phyloP scores from a whole-genome alignment of 2,329 filamentous ascomycete species.

The Metarhizium guizhouense region DNA sequence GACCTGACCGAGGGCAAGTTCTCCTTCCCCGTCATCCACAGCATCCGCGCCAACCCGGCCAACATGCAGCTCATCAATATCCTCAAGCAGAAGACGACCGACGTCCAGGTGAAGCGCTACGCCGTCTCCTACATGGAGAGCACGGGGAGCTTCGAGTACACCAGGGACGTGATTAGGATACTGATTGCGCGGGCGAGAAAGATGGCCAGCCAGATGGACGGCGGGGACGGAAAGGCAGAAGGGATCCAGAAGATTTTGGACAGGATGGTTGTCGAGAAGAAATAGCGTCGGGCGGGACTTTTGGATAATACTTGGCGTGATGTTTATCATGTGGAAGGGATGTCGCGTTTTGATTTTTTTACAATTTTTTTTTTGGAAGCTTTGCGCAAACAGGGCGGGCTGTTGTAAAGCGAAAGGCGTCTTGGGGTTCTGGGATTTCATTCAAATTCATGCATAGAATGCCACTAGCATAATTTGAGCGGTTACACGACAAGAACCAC shows the following conservation, averaged over 20 bases:
- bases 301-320: not conserved
- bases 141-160: conserved; percentile 86
- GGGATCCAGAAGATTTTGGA: conserved; percentile 60
- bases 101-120: conserved; percentile 84
- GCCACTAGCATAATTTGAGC: not conserved
- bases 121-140: conserved; percentile 85
- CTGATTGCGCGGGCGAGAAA: conserved; percentile 55
- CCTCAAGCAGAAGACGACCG: conserved; percentile 76
- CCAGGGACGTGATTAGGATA: conserved; percentile 54
- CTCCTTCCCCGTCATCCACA: conserved; percentile 90
- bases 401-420: not conserved
- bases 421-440: not conserved
- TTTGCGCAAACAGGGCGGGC: too few relatives aligned
- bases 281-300: not conserved
- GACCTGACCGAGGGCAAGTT: conserved; percentile 97
- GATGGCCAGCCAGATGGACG: conserved; percentile 57
- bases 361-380: not conserved
- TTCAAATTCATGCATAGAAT: not conserved
- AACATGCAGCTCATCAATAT: conserved; percentile 85
- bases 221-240: conserved; percentile 43
- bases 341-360: not conserved
- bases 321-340: not conserved
- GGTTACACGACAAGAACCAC: not conserved
- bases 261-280: conserved; percentile 41
- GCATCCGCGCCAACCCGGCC: conserved; percentile 66